Percentiles rank a stretch among this genome's conserved stretches.
Evolutionary conservation across 2,329 filamentous ascomycete genomes (phyloP).

Genomic region (Parasarocladium wereldwijsianum): DNA sequence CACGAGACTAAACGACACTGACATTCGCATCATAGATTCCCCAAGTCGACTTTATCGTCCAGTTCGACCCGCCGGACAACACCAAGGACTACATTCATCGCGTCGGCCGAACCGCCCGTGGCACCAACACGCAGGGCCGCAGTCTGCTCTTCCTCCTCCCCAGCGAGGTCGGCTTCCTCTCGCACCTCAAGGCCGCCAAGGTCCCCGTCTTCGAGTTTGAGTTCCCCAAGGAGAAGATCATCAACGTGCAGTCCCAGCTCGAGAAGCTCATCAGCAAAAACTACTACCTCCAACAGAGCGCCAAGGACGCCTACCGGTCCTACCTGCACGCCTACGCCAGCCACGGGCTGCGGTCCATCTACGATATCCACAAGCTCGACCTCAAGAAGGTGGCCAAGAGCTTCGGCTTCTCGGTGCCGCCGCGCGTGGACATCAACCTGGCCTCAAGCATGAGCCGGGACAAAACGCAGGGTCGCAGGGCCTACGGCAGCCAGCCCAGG

Average conservation of each 20-base stretch:
- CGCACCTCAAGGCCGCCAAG: constrained; percentile 77
- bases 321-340: constrained; percentile 93
- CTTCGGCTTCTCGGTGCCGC: constrained; percentile 67
- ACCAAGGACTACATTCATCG: constrained; percentile 88
- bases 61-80: constrained; percentile 90
- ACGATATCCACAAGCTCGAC: constrained; percentile 74
- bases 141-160: constrained; percentile 93
- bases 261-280: constrained; percentile 62
- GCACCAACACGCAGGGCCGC: constrained; percentile 67
- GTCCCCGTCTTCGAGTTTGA: constrained; percentile 95
- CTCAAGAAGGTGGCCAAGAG: constrained; percentile 71
- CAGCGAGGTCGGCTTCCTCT: constrained; percentile 80
- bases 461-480: constrained; percentile 48
- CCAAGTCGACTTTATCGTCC: constrained; percentile 88
- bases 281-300: constrained; percentile 87
- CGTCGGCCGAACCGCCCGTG: constrained; percentile 85
- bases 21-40: constrained; percentile 46
- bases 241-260: constrained; percentile 79
- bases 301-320: constrained; percentile 65
- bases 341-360: constrained; percentile 41
- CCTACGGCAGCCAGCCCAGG: constrained; percentile 66
- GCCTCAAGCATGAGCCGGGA: constrained; percentile 65
- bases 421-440: constrained; percentile 70
- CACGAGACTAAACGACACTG: not conserved
- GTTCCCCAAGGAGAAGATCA: constrained; percentile 80